phyloP scores from a whole-genome alignment of 352 stramenopile genomes.

The Phytophthora pluvialis region DNA sequence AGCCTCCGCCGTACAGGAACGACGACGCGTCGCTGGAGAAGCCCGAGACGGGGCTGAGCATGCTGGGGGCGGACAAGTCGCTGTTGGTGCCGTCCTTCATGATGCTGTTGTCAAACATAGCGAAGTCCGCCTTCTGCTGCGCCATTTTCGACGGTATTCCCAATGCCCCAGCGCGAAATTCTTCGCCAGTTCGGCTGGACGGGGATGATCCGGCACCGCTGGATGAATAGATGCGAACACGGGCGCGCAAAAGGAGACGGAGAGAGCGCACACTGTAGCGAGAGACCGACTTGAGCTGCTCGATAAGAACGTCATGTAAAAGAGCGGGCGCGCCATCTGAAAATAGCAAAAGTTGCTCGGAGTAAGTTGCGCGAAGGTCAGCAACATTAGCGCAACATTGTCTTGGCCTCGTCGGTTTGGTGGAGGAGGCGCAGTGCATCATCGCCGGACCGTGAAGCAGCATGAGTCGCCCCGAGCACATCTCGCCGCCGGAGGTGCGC shows the following conservation, averaged over 20 bases:
- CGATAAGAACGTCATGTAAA: constrained; percentile 32
- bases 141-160: constrained; percentile 17
- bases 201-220: background rate
- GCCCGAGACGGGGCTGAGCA: constrained; percentile 47
- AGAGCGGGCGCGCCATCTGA: constrained; percentile 21
- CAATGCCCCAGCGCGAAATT: background rate
- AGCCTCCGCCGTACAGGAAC: constrained; percentile 40
- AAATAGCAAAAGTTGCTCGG: constrained; percentile 15
- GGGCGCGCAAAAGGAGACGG: background rate
- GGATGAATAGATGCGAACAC: constrained; percentile 13
- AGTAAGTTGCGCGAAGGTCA: constrained; percentile 1
- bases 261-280: constrained; percentile 2
- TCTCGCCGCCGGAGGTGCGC: constrained; percentile 82
- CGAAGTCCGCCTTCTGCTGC: constrained; percentile 38
- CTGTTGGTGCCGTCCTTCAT: constrained; percentile 50
- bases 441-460: constrained; percentile 2
- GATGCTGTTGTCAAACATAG: constrained; percentile 54
- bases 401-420: constrained; percentile 11
- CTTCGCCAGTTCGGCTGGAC: background rate
- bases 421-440: constrained; percentile 31
- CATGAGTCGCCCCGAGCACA: constrained; percentile 90
- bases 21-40: constrained; percentile 46
- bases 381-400: constrained; percentile 5
- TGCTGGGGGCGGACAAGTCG: constrained; percentile 42
- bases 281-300: background rate